Conservation (phyloP, 2,329 filamentous ascomycete genomes). For the Cercospora sp. region DNA sequence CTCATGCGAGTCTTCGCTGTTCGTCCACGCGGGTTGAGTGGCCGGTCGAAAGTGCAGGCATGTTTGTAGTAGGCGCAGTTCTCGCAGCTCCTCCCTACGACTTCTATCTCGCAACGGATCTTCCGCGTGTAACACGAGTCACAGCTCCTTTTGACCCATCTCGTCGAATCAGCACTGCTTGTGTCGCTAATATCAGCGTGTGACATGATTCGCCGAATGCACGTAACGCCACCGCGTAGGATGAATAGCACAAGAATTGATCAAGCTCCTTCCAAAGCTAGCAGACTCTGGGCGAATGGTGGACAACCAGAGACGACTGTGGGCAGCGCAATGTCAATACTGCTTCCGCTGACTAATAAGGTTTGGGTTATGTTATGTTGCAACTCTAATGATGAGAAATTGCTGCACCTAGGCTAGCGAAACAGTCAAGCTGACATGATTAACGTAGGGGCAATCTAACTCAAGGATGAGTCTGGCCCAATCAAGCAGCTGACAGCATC, state of each 20-base stretch:
- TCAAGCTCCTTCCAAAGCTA: background rate
- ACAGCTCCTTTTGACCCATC: background rate
- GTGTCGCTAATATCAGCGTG: background rate
- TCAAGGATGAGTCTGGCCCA: background rate
- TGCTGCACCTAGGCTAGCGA: background rate
- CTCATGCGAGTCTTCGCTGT: background rate
- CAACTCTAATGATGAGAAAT: background rate
- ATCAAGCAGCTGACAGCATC: background rate
- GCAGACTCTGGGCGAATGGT: background rate
- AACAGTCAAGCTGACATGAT: background rate
- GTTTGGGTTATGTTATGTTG: background rate
- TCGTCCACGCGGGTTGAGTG: background rate
- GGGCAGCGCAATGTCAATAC: background rate
- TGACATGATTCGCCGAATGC: background rate
- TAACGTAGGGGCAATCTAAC: background rate
- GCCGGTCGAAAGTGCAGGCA: background rate
- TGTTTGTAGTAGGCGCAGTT: background rate
- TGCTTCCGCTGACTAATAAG: background rate
- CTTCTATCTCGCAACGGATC: background rate
- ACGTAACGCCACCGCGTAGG: background rate
- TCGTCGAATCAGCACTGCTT: background rate
- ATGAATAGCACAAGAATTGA: background rate
- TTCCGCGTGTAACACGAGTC: background rate
- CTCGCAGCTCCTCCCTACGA: background rate
- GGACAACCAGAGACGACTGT: background rate